Conservation (phyloP, 192 early-diverging fungal genomes). For the Haplosporangium gracile region DNA sequence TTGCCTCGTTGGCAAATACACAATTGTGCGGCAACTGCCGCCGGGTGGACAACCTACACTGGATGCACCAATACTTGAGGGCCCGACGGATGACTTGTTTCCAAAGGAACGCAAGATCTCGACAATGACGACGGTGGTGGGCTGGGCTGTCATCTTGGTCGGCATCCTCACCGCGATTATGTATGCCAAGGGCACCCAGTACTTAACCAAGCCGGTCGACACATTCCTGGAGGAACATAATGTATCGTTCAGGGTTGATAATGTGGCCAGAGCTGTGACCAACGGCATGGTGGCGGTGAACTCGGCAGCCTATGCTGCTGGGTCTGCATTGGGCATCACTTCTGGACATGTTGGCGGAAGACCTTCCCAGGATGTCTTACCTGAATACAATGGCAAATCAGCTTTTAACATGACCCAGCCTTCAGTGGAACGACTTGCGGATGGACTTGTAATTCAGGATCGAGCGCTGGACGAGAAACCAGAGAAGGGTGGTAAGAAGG, state of each 20-base stretch:
- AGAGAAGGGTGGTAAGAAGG: conserved; percentile 17
- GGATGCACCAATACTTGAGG: background rate
- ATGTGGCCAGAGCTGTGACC: conserved; percentile 9
- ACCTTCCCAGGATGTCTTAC: conserved; percentile 6
- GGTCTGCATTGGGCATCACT: conserved; percentile 8
- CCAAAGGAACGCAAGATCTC: conserved; percentile 10
- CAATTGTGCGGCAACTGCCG: background rate
- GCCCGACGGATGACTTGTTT: background rate
- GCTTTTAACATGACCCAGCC: background rate
- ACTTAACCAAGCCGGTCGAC: conserved; percentile 29
- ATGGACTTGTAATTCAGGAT: background rate
- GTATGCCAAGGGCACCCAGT: conserved; percentile 28
- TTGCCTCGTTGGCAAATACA: conserved; percentile 34
- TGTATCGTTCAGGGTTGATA: conserved; percentile 33
- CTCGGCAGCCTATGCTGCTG: background rate
- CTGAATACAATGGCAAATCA: conserved; percentile 34
- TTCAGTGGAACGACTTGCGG: background rate
- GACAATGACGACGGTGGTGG: conserved; percentile 35
- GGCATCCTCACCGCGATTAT: conserved; percentile 33
- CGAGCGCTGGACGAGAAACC: conserved; percentile 22
- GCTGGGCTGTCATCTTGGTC: conserved; percentile 31
- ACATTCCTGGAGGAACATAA: conserved; percentile 28
- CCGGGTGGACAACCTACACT: background rate
- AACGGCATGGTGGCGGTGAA: background rate
- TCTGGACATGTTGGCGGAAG: background rate